phyloP scores from a whole-genome alignment of 108 stramenopile species.

The Mediolabrus comicus region DNA sequence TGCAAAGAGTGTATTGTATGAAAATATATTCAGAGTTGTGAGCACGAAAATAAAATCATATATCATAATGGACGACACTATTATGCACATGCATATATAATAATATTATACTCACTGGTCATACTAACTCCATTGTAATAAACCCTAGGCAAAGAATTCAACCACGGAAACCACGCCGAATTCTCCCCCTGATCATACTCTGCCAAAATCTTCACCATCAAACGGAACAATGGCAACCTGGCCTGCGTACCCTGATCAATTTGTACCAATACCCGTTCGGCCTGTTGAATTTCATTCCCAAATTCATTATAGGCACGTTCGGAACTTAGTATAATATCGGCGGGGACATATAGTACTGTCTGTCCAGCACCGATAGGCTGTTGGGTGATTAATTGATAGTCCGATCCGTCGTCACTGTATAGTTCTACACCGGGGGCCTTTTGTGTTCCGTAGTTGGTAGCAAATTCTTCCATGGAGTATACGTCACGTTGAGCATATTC shows the following conservation, averaged over 20 bases:
- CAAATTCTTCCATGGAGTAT: slow-evolving; percentile 56
- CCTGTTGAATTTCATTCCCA: slow-evolving; percentile 10
- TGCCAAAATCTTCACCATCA: slow-evolving; percentile 41
- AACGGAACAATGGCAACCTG: slow-evolving; percentile 26
- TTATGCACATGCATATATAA: slow-evolving; percentile 5
- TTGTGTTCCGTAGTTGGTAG: slow-evolving; percentile 48
- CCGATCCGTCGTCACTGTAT: slow-evolving; percentile 25
- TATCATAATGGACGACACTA: background rate
- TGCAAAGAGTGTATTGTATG: slow-evolving; percentile 2
- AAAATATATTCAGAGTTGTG: background rate
- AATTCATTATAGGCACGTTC: slow-evolving; percentile 14
- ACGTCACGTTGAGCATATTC: slow-evolving; percentile 33
- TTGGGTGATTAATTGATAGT: slow-evolving; percentile 19
- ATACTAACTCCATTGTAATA: slow-evolving; percentile 39
- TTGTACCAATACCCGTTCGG: background rate
- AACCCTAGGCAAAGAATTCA: slow-evolving; percentile 27
- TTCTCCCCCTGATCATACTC: slow-evolving; percentile 36
- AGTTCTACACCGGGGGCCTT: slow-evolving; percentile 48
- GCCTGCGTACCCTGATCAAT: slow-evolving; percentile 6
- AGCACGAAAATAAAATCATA: background rate
- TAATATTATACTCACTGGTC: slow-evolving; percentile 28
- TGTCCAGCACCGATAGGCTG: slow-evolving; percentile 9
- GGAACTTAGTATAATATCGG: slow-evolving; percentile 5
- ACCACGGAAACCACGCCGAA: slow-evolving; percentile 28
- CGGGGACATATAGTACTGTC: slow-evolving; percentile 25